A percentile compares a stretch with the other conserved stretches of the same genome.
These are phyloP conservation scores for Lichtheimia corymbifera DNA, from an alignment of 371 early-diverging fungal species.

Conservation along the genomic window DNA sequence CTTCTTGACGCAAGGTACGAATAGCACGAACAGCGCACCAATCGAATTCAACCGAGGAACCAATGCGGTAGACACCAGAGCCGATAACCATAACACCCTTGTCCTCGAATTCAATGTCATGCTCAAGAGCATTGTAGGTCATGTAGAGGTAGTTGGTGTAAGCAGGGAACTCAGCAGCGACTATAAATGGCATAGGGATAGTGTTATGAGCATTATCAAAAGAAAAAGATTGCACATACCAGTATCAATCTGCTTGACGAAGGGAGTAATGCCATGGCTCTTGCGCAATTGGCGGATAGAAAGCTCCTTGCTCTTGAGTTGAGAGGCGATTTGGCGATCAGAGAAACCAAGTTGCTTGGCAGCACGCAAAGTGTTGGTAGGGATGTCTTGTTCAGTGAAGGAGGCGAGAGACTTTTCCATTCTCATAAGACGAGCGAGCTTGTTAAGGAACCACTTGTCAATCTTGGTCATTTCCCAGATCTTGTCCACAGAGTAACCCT, in stretches of 20 bases:
- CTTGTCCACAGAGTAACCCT: slow-evolving; percentile 82
- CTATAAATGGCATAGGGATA: slow-evolving; percentile 25
- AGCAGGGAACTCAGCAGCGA: slow-evolving; percentile 94
- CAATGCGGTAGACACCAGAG: slow-evolving; percentile 95
- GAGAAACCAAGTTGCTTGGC: slow-evolving; percentile 91
- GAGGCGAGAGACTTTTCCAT: slow-evolving; percentile 56
- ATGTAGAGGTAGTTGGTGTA: slow-evolving; percentile 92
- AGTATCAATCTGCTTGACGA: slow-evolving; percentile 91
- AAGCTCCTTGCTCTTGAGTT: slow-evolving; percentile 58
- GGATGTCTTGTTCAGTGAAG: slow-evolving; percentile 48
- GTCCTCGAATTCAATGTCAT: slow-evolving; percentile 86
- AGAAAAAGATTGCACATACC: slow-evolving; percentile 60
- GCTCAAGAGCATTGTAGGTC: slow-evolving; percentile 85
- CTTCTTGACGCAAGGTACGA: slow-evolving; percentile 76
- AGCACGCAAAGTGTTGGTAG: slow-evolving; percentile 54
- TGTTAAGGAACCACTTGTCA: slow-evolving; percentile 95
- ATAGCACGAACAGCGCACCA: slow-evolving; percentile 90
- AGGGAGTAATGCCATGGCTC: slow-evolving; percentile 72
- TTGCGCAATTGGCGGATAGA: slow-evolving; percentile 70
- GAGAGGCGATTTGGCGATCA: slow-evolving; percentile 79
- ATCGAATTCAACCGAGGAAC: slow-evolving; percentile 93
- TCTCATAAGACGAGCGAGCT: slow-evolving; percentile 83
- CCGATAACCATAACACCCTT: slow-evolving; percentile 92
- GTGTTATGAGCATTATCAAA: slow-evolving; percentile 22
- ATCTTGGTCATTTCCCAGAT: slow-evolving; percentile 89